These are phyloP conservation scores for Suhomyces emberorum DNA, from an alignment of 805 yeast species.

Conservation along the genomic window DNA sequence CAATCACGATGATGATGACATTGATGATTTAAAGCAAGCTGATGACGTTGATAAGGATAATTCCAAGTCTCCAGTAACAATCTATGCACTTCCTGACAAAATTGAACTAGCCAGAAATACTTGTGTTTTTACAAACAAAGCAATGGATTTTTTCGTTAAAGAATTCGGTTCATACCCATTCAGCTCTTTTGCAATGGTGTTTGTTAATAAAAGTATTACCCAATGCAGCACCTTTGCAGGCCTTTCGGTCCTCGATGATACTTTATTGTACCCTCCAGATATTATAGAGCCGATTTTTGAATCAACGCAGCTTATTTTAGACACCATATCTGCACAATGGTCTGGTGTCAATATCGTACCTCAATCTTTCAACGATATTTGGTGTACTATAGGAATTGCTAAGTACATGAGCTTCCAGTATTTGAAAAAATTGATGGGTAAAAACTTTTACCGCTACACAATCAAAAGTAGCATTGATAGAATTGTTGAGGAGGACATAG, in stretches of 20 bases:
- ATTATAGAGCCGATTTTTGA: constrained; percentile 75
- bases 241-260: constrained; percentile 56
- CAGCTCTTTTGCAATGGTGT: constrained; percentile 72
- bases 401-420: constrained; percentile 78
- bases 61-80: constrained; percentile 39
- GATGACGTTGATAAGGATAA: constrained; percentile 30
- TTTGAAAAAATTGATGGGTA: constrained; percentile 69
- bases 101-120: constrained; percentile 61
- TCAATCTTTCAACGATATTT: constrained; percentile 67
- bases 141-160: constrained; percentile 76
- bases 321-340: constrained; percentile 85
- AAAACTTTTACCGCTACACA: constrained; percentile 73
- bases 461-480: constrained; percentile 62
- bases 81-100: constrained; percentile 63
- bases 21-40: constrained; percentile 4
- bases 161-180: constrained; percentile 95
- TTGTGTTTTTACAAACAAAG: constrained; percentile 70
- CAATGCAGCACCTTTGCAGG: constrained; percentile 69
- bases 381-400: constrained; percentile 88
- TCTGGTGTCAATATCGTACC: constrained; percentile 90
- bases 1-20: constrained; percentile 20
- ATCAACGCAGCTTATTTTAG: constrained; percentile 64
- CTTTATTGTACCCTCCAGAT: constrained; percentile 66
- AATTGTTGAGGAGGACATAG: constrained; percentile 71
- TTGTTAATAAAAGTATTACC: constrained; percentile 56